These are phyloP conservation scores for Coemansia sp. DNA, from an alignment of 192 early-diverging fungal species.

Conservation along the genomic window DNA sequence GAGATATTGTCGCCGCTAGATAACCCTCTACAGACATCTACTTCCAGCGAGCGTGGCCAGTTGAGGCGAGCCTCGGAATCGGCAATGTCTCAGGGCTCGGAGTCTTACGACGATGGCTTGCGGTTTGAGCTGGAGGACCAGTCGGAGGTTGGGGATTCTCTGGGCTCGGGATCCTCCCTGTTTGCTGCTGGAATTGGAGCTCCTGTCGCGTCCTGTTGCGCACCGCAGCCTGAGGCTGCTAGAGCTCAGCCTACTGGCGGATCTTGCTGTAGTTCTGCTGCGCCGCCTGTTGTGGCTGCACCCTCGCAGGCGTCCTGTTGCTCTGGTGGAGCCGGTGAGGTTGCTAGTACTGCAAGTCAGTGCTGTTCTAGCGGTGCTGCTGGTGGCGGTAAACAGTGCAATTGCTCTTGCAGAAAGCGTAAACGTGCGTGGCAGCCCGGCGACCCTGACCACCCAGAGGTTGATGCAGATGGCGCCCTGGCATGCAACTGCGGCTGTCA, in stretches of 20 bases:
- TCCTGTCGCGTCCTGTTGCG: neutral
- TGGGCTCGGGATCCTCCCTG: neutral
- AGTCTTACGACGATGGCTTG: neutral
- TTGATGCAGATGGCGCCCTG: conserved; percentile 59
- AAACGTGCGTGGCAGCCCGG: conserved; percentile 35
- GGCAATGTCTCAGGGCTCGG: neutral
- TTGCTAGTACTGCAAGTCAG: neutral
- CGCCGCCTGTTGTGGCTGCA: neutral
- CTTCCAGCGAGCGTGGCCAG: neutral
- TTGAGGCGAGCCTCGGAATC: neutral
- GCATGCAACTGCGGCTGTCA: conserved; percentile 64
- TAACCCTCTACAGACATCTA: neutral
- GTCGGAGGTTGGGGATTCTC: neutral
- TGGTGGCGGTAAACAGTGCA: conserved; percentile 14
- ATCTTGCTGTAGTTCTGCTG: conserved; percentile 12
- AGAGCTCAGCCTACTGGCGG: conserved; percentile 15
- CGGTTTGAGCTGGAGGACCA: neutral
- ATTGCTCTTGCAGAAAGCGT: conserved; percentile 22
- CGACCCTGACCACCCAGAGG: conserved; percentile 19
- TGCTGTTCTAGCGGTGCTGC: neutral
- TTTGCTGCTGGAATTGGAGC: neutral
- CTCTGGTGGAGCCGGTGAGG: conserved; percentile 4
- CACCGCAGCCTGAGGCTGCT: neutral
- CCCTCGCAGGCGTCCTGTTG: conserved; percentile 29
- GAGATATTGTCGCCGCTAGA: conserved; percentile 33